Percentiles rank a stretch among this genome's conserved stretches.
Evolutionary conservation across 805 yeast genomes (phyloP).

Genomic region (Brettanomyces anomalus): DNA sequence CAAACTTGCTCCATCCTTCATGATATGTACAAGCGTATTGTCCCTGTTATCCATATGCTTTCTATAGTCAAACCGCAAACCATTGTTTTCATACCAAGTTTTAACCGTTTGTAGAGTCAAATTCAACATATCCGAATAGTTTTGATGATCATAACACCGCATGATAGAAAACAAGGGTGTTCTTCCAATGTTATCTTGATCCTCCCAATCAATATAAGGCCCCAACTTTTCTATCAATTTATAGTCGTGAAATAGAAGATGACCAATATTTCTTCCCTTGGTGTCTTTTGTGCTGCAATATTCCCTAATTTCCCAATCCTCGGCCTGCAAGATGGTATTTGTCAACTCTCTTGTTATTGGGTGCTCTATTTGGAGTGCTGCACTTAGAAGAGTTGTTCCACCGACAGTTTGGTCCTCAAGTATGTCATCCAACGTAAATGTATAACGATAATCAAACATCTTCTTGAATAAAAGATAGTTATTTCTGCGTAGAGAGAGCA

Average conservation of each 20-base stretch:
- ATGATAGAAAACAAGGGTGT: constrained; percentile 74
- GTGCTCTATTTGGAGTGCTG: constrained; percentile 48
- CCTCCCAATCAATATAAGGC: constrained; percentile 55
- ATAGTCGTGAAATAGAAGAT: constrained; percentile 54
- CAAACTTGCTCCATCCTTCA: constrained; percentile 40
- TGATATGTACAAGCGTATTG: constrained; percentile 68
- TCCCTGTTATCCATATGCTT: constrained; percentile 69
- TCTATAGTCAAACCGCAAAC: constrained; percentile 31
- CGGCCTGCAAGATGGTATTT: constrained; percentile 31
- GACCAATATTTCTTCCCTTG: constrained; percentile 58
- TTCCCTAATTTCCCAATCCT: constrained; percentile 33
- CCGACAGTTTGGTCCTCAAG: constrained; percentile 49
- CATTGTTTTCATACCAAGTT: constrained; percentile 30
- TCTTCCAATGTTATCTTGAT: constrained; percentile 53
- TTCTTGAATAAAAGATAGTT: constrained; percentile 36
- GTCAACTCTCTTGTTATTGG: constrained; percentile 31
- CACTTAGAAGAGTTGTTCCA: constrained; percentile 48
- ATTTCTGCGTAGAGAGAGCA: constrained; percentile 46
- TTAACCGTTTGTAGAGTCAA: constrained; percentile 36
- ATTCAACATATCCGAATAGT: constrained; percentile 43
- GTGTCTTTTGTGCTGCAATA: constrained; percentile 47
- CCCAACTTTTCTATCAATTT: constrained; percentile 49
- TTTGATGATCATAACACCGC: constrained; percentile 70
- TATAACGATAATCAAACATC: constrained; percentile 35
- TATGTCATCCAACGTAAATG: constrained; percentile 60